A percentile compares a stretch with the other conserved stretches of the same genome.
These are phyloP conservation scores for Tephrocybe rancida DNA, from an alignment of 768 basidiomycete species.

Conservation along the genomic window DNA sequence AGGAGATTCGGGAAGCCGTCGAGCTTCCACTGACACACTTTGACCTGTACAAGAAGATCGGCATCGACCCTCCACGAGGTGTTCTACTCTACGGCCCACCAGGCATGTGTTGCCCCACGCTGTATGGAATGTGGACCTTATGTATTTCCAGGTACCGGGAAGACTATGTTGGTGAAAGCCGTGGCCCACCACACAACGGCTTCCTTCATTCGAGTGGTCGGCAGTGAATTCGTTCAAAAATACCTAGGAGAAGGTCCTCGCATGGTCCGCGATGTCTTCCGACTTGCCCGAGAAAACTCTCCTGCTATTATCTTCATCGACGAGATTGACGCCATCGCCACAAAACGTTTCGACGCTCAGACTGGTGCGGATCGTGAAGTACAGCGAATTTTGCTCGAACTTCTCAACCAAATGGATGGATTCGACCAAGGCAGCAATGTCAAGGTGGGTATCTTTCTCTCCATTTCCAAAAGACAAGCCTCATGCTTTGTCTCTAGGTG, in stretches of 20 bases:
- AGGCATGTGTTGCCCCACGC: slow-evolving; percentile 47
- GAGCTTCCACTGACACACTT: slow-evolving; percentile 97
- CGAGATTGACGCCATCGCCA: slow-evolving; percentile 98
- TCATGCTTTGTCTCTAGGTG: slow-evolving; percentile 54
- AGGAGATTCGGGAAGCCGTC: slow-evolving; percentile 98
- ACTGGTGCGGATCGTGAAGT: slow-evolving; percentile 99
- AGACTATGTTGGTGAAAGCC: slow-evolving; percentile 99
- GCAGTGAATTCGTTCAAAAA: slow-evolving; percentile 99
- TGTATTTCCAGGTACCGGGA: slow-evolving; percentile 78
- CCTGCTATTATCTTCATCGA: slow-evolving; percentile 99
- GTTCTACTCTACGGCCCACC: slow-evolving; percentile 97
- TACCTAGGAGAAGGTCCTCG: slow-evolving; percentile 99
- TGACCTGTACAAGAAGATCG: slow-evolving; percentile 98
- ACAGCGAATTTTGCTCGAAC: slow-evolving; percentile 94
- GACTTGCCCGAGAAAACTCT: slow-evolving; percentile 94
- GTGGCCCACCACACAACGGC: slow-evolving; percentile 98
- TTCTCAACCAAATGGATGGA: slow-evolving; percentile 99
- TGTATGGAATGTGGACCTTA: neutral
- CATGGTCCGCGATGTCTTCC: slow-evolving; percentile 99
- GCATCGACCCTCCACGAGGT: slow-evolving; percentile 97
- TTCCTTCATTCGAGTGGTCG: slow-evolving; percentile 96
- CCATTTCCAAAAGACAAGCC: neutral
- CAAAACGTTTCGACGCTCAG: slow-evolving; percentile 99
- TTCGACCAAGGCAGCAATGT: slow-evolving; percentile 99
- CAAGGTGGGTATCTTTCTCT: slow-evolving; percentile 64